Percentiles rank a stretch among this genome's conserved stretches.
Evolutionary conservation across 129 eudicot species (phyloP).

Genomic region (Rutidosis leptorrhynchoides): DNA sequence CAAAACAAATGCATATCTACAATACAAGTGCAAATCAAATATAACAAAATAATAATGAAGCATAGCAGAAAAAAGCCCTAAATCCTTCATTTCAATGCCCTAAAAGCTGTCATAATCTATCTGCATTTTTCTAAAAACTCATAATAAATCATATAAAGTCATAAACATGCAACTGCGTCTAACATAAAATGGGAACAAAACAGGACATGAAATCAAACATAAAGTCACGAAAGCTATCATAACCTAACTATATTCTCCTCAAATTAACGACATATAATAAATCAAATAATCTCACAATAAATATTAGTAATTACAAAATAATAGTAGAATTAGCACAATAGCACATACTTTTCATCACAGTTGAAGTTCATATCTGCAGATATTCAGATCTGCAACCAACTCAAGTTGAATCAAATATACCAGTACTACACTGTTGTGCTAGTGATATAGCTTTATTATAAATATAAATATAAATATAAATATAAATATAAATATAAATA

Average conservation of each 20-base stretch:
- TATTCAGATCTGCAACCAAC: neutral
- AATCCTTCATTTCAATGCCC: slow-evolving; percentile 9
- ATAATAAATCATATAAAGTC: neutral
- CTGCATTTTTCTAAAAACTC: slow-evolving; percentile 19
- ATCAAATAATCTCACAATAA: neutral
- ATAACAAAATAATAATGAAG: neutral
- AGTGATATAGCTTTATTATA: neutral
- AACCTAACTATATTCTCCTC: neutral
- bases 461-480: no score
- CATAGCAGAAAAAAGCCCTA: neutral
- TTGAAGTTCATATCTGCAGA: neutral
- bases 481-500: no score
- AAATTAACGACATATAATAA: neutral
- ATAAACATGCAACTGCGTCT: no score
- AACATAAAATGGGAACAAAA: neutral
- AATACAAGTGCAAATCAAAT: slow-evolving; percentile 1
- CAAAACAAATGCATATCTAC: neutral
- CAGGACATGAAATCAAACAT: neutral
- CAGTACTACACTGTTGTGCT: neutral
- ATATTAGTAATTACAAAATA: neutral
- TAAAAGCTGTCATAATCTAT: slow-evolving; percentile 12
- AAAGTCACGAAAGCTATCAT: neutral
- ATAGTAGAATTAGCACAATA: neutral
- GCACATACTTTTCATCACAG: neutral
- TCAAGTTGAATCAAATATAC: neutral